Conservation (phyloP, 140 eudicot species). For the Anethum foeniculum region DNA sequence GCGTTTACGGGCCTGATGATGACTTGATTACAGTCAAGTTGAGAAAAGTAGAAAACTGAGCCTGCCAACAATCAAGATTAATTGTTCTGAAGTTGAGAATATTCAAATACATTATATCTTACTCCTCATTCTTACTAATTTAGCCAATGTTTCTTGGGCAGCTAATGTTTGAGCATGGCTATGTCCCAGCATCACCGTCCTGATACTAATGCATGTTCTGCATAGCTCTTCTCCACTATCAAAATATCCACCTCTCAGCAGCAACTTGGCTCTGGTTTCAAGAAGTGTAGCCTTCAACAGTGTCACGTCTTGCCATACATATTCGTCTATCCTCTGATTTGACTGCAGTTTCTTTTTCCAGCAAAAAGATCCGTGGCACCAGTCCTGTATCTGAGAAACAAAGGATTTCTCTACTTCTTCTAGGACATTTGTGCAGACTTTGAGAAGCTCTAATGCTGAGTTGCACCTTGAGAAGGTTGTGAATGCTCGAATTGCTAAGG, state of each 20-base stretch:
- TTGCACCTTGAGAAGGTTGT: constrained; percentile 68
- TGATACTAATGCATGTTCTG: constrained; percentile 77
- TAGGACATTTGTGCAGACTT: constrained; percentile 63
- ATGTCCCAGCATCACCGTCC: constrained; percentile 93
- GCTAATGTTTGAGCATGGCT: constrained; percentile 63
- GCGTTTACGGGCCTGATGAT: background rate
- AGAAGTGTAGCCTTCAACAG: constrained; percentile 67
- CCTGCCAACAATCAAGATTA: constrained; percentile 16
- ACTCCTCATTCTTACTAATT: constrained; percentile 63
- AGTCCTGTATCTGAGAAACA: constrained; percentile 53
- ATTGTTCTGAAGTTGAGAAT: background rate
- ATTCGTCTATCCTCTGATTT: constrained; percentile 60
- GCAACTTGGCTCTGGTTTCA: constrained; percentile 69
- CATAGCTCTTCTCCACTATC: constrained; percentile 80
- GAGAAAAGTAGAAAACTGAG: constrained; percentile 23
- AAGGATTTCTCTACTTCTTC: constrained; percentile 82
- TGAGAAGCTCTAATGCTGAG: constrained; percentile 59
- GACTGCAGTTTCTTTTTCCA: constrained; percentile 55
- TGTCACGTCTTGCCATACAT: constrained; percentile 90
- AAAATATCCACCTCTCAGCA: constrained; percentile 72
- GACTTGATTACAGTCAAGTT: background rate
- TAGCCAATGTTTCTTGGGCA: constrained; percentile 69
- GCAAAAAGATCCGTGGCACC: constrained; percentile 60
- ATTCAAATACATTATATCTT: constrained; percentile 28
- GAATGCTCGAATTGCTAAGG: constrained; percentile 56